Evolutionary conservation across 1,139 yeast species (phyloP).

Genomic region (Kodamaea derodonti): DNA sequence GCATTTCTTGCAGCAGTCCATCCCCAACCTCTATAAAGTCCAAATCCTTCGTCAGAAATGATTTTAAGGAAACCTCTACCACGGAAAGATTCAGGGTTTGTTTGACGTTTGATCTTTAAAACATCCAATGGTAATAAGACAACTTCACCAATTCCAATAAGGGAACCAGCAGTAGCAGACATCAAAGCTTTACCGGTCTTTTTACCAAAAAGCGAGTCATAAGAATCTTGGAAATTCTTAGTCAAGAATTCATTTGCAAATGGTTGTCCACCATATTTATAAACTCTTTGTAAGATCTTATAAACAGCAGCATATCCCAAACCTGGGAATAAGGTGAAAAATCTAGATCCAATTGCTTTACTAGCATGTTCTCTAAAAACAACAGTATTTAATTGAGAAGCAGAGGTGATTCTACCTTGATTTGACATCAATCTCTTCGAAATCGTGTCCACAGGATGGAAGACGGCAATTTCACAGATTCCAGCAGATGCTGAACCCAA

Average conservation of each 20-base stretch:
- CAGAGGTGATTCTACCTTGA: slow-evolving; percentile 65
- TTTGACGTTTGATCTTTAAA: slow-evolving; percentile 95
- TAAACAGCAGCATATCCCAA: slow-evolving; percentile 97
- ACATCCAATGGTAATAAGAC: slow-evolving; percentile 94
- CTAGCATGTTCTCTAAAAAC: slow-evolving; percentile 81
- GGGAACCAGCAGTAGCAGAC: slow-evolving; percentile 96
- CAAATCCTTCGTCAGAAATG: slow-evolving; percentile 85
- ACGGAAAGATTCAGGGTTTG: slow-evolving; percentile 96
- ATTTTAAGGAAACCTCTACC: slow-evolving; percentile 94
- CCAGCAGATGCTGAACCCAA: slow-evolving; percentile 98
- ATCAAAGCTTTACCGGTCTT: slow-evolving; percentile 95
- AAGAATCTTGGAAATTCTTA: slow-evolving; percentile 64
- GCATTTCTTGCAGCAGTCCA: slow-evolving; percentile 99
- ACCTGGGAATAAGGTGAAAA: slow-evolving; percentile 91
- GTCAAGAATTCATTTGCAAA: slow-evolving; percentile 91
- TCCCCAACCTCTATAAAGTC: slow-evolving; percentile 97
- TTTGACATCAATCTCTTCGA: slow-evolving; percentile 98
- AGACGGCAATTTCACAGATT: slow-evolving; percentile 90
- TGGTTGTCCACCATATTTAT: slow-evolving; percentile 99
- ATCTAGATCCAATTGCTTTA: slow-evolving; percentile 65
- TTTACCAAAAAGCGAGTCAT: slow-evolving; percentile 78
- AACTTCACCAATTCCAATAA: slow-evolving; percentile 97
- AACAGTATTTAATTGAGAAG: slow-evolving; percentile 71
- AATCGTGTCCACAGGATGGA: slow-evolving; percentile 98
- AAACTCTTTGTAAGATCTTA: slow-evolving; percentile 94